These are phyloP conservation scores for Plasmodium sp. DNA, from an alignment of 169 alveolate genomes.

Conservation along the genomic window DNA sequence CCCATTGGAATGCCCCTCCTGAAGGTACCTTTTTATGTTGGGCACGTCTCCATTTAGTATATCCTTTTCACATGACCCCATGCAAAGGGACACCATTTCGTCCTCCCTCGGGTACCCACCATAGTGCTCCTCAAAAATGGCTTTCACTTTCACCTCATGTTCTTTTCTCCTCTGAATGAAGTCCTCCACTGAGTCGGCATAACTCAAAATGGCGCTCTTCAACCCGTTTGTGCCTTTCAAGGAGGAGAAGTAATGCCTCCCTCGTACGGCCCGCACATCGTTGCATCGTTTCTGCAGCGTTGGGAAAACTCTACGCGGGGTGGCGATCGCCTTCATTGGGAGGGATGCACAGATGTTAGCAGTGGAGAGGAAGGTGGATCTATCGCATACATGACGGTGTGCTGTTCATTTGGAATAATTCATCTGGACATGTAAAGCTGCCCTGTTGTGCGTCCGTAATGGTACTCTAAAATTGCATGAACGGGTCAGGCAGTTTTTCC, in stretches of 20 bases:
- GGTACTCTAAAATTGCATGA: conserved; percentile 78
- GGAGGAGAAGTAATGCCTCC: not conserved
- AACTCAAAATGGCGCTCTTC: conserved; percentile 7
- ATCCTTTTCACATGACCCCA: not conserved
- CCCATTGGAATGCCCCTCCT: not conserved
- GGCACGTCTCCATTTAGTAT: not conserved
- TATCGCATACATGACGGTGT: not conserved
- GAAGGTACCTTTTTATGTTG: not conserved
- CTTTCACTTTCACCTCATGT: conserved; percentile 22
- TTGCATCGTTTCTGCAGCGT: not conserved
- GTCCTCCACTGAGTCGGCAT: not conserved
- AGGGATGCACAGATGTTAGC: not conserved
- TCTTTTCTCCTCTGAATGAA: conserved; percentile 13
- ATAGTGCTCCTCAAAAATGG: not conserved
- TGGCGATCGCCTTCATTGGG: not conserved
- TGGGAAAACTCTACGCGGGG: not conserved
- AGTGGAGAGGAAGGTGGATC: not conserved
- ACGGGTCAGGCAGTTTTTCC: conserved; percentile 76
- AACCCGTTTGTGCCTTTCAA: not conserved
- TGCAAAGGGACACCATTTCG: not conserved
- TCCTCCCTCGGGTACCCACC: not conserved
- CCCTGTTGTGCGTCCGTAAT: not conserved
- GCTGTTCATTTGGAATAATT: not conserved
- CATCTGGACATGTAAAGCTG: not conserved
- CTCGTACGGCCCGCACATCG: not conserved